Conservation (phyloP, 192 early-diverging fungal genomes). For the Spinellus fusiger region DNA sequence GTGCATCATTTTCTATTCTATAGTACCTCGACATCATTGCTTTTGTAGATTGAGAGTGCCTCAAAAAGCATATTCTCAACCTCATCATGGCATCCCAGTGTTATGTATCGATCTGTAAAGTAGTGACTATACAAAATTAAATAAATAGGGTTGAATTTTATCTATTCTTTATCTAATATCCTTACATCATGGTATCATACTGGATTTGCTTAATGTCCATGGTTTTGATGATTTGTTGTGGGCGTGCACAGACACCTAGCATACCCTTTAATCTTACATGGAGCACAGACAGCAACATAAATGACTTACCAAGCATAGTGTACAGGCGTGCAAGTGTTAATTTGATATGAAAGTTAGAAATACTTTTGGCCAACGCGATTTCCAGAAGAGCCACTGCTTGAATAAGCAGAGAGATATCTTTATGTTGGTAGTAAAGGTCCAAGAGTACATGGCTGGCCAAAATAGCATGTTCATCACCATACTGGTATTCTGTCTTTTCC, state of each 20-base stretch:
- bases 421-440: constrained; percentile 43
- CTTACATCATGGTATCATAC: constrained; percentile 76
- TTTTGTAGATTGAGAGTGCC: constrained; percentile 67
- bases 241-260: constrained; percentile 53
- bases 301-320: constrained; percentile 52
- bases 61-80: constrained; percentile 51
- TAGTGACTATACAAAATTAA: constrained; percentile 47
- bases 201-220: constrained; percentile 93
- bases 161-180: constrained; percentile 28
- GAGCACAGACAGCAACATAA: neutral
- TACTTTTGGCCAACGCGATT: constrained; percentile 65
- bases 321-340: constrained; percentile 84
- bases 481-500: constrained; percentile 67
- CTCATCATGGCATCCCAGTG: constrained; percentile 43
- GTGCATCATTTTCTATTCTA: neutral
- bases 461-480: constrained; percentile 74
- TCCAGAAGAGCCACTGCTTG: constrained; percentile 67
- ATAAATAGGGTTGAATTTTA: neutral
- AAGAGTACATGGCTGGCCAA: constrained; percentile 55
- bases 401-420: constrained; percentile 32
- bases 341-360: constrained; percentile 80
- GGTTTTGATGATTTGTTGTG: constrained; percentile 54
- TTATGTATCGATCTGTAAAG: constrained; percentile 53
- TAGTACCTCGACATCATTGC: constrained; percentile 68
- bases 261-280: neutral